Conservation (phyloP, 805 yeast species). For the Yarrowia porcina region DNA sequence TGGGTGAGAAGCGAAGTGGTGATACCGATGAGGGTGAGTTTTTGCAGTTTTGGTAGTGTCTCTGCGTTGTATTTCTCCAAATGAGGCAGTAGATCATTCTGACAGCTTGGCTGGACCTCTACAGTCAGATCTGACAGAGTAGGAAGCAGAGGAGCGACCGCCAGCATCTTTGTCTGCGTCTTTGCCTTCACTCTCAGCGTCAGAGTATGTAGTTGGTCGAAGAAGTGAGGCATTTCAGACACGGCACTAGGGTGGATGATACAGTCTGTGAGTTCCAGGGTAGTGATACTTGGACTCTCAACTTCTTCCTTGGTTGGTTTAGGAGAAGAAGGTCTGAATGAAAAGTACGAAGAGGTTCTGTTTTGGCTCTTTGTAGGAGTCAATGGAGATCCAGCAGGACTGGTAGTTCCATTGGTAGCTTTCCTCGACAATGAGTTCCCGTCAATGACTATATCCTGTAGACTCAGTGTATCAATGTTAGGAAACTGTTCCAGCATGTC, state of each 20-base stretch:
- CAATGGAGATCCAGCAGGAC: neutral
- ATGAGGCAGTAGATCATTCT: neutral
- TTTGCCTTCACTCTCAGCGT: neutral
- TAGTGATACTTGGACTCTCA: neutral
- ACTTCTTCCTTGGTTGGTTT: neutral
- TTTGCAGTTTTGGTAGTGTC: neutral
- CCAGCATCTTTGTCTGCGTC: neutral
- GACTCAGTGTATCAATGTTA: neutral
- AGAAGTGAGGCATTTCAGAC: neutral
- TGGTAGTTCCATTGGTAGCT: neutral
- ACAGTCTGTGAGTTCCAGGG: slow-evolving; percentile 5
- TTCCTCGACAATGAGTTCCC: neutral
- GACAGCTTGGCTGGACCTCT: neutral
- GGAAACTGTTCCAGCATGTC: slow-evolving; percentile 21
- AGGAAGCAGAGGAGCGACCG: neutral
- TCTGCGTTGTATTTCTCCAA: neutral
- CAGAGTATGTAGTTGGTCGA: neutral
- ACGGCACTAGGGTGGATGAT: slow-evolving; percentile 1
- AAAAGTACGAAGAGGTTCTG: slow-evolving; percentile 1
- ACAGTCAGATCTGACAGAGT: neutral
- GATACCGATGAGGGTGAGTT: neutral
- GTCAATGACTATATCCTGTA: slow-evolving; percentile 21
- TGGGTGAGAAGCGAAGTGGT: neutral
- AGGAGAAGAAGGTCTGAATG: neutral
- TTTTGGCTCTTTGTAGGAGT: slow-evolving; percentile 8